Percentiles rank a stretch among this genome's conserved stretches.
phyloP scores from a whole-genome alignment of 371 early-diverging fungal species.

The Lichtheimia hyalospora region DNA sequence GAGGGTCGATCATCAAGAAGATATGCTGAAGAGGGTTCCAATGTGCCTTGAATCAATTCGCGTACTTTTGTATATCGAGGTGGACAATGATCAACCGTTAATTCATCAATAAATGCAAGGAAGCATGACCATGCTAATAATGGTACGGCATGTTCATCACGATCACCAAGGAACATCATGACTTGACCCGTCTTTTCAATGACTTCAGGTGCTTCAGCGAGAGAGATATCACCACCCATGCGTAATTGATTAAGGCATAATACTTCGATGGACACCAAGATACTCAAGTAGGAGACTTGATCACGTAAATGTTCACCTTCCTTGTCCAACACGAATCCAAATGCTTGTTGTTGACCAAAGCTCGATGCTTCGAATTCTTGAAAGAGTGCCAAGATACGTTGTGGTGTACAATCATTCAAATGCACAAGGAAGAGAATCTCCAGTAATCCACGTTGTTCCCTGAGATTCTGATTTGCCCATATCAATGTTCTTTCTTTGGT shows the following conservation, averaged over 20 bases:
- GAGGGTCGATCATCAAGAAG: constrained; percentile 22
- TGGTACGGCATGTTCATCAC: constrained; percentile 25
- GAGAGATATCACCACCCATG: not conserved
- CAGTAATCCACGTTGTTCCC: constrained; percentile 39
- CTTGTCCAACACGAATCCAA: constrained; percentile 29
- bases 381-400: constrained; percentile 20
- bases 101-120: constrained; percentile 19
- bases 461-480: constrained; percentile 43
- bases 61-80: constrained; percentile 14
- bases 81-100: constrained; percentile 11
- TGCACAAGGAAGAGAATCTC: constrained; percentile 35
- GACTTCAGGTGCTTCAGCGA: not conserved
- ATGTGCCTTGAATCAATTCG: constrained; percentile 12
- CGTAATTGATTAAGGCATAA: constrained; percentile 2
- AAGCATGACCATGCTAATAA: constrained; percentile 48
- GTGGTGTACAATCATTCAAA: constrained; percentile 15
- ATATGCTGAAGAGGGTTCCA: not conserved
- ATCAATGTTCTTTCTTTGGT: constrained; percentile 11
- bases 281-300: constrained; percentile 22
- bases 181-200: constrained; percentile 29
- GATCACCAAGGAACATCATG: constrained; percentile 26
- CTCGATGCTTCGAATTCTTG: constrained; percentile 43
- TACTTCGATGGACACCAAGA: constrained; percentile 16
- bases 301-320: constrained; percentile 26
- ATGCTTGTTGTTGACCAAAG: constrained; percentile 34